Evolutionary conservation across 306 rosid species (phyloP), one percentile per base, ranked within the genome.

Genomic region (Prunus kanzakura): DNA sequence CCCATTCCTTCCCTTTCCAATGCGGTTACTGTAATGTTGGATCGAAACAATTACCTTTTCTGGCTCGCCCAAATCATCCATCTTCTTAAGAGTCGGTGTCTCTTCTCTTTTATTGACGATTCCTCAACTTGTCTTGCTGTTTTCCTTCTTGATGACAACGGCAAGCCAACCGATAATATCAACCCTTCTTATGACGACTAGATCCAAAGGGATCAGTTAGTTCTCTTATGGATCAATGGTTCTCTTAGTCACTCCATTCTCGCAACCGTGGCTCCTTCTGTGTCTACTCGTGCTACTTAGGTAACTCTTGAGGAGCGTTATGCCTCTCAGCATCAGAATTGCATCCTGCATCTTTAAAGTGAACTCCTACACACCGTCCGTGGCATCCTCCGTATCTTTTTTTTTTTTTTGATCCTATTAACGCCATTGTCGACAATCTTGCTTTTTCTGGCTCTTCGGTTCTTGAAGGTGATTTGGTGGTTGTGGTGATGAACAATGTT

Each of bases 231-330:
- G 23, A 18, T 19, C 10, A 54, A 2, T 6, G n/a, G 22, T 19
- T 54, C 23, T 6, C 23, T 54, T 7, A 54, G 8, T 18, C 23
- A 6, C 1, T 16, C 25, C 7, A 19, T 1, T 0, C n/a, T 54
- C 1, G 15, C 58, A 0, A 54, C 3, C 0, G 9, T 54, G 0
- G 3, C n/a, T 3, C 8, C 0, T 8, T 16, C 1, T 0, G 22
- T 16, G n/a, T 54, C 11, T 19, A 1, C 58, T 54, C 3, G 38
- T 32, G 38, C 11, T 54, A 8, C 58, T 2, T 54, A 3, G 8
- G n/a, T 0, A 0, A 2, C 22, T 54, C 1, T 54, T 6, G 10
- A 54, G 19, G 1, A 18, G 8, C 10, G 58, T 6, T 54, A 5
- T 7, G 3, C 23, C 10, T 54, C 23, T 19, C n/a, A 2, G 0